A percentile compares a stretch with the other conserved stretches of the same genome.
These are phyloP conservation scores for Alternaria gaisen DNA, from an alignment of 2,329 filamentous ascomycete genomes.

Conservation along the genomic window DNA sequence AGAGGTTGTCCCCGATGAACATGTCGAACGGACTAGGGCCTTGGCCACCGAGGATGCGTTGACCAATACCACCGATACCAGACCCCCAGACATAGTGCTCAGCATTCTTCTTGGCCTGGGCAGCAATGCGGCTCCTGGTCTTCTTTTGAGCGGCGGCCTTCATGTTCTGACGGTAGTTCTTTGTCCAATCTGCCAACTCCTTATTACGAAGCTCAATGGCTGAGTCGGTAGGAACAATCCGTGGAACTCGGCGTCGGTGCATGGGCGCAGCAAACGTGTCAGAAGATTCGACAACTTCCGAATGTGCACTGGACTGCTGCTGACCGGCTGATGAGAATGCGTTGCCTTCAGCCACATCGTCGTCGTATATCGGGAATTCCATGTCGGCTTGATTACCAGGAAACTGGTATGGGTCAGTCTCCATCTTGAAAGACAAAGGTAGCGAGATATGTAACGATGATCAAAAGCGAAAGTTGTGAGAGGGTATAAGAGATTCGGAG, in stretches of 20 bases:
- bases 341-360: slow-evolving; percentile 45
- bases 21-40: slow-evolving; percentile 61
- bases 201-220: slow-evolving; percentile 63
- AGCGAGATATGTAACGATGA: neutral
- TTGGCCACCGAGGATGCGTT: slow-evolving; percentile 31
- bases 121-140: slow-evolving; percentile 50
- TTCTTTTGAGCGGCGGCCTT: slow-evolving; percentile 57
- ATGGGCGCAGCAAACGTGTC: slow-evolving; percentile 52
- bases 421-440: slow-evolving; percentile 3
- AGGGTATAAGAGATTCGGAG: neutral
- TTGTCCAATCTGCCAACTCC: slow-evolving; percentile 66
- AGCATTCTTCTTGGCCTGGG: slow-evolving; percentile 69
- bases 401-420: slow-evolving; percentile 33
- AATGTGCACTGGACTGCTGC: slow-evolving; percentile 21
- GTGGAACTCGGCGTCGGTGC: slow-evolving; percentile 50
- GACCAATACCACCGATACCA: slow-evolving; percentile 63
- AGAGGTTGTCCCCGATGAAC: slow-evolving; percentile 66
- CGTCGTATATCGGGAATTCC: slow-evolving; percentile 45
- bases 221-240: slow-evolving; percentile 58
- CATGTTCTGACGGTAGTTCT: slow-evolving; percentile 70
- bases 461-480: neutral
- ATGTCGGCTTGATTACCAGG: slow-evolving; percentile 39
- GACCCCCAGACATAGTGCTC: slow-evolving; percentile 66
- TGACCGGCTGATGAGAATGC: slow-evolving; percentile 30
- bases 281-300: slow-evolving; percentile 47